phyloP scores from a whole-genome alignment of 2,329 filamentous ascomycete genomes.

The Claviceps sp. region DNA sequence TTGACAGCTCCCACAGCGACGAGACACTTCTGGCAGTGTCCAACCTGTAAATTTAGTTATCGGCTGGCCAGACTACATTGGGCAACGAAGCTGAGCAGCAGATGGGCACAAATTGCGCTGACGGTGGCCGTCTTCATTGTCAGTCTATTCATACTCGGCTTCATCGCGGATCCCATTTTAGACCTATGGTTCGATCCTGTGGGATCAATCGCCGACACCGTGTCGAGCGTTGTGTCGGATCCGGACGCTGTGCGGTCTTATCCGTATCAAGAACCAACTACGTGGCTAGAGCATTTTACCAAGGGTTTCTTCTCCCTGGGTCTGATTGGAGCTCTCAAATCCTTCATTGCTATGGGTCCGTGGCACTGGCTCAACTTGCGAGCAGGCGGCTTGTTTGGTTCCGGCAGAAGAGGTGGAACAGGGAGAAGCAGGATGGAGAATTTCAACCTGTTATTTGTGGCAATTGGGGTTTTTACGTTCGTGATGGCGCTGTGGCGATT shows the following conservation, averaged over 20 bases:
- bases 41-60: conserved; percentile 78
- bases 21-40: conserved; percentile 75
- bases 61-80: conserved; percentile 63
- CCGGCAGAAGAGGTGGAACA: conserved; percentile 41
- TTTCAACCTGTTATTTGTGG: conserved; percentile 65
- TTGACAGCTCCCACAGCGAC: conserved; percentile 50
- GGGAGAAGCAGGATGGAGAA: conserved; percentile 68
- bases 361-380: conserved; percentile 69
- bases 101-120: conserved; percentile 51
- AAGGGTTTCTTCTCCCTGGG: conserved; percentile 89
- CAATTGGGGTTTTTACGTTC: conserved; percentile 71
- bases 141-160: conserved; percentile 72
- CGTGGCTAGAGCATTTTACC: conserved; percentile 72
- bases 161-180: conserved; percentile 85
- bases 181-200: conserved; percentile 74
- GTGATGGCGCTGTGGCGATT: conserved; percentile 74
- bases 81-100: conserved; percentile 56
- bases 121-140: conserved; percentile 59
- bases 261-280: conserved; percentile 35
- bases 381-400: conserved; percentile 40
- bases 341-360: conserved; percentile 58
- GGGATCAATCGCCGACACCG: conserved; percentile 42
- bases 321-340: conserved; percentile 72
- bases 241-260: conserved; percentile 21
- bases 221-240: conserved; percentile 31